These are phyloP conservation scores for Plasmodium reichenowi DNA, from an alignment of 169 alveolate genomes.

Conservation along the genomic window DNA sequence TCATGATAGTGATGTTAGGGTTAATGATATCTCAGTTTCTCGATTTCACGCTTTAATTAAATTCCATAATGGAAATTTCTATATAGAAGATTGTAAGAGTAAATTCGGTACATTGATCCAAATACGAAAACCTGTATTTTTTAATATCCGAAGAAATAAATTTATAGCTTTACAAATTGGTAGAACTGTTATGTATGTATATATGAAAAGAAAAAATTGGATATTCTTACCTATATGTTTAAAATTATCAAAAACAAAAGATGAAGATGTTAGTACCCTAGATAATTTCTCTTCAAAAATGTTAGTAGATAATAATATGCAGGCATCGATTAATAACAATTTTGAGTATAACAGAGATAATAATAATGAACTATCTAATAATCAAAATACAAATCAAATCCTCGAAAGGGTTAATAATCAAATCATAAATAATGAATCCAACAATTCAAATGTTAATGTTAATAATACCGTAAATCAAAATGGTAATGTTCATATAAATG, in stretches of 20 bases:
- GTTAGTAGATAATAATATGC: conserved; percentile 55
- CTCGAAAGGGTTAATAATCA: not conserved
- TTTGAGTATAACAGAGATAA: conserved; percentile 32
- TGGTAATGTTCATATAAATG: not conserved
- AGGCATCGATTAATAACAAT: conserved; percentile 11
- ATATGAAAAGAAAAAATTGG: conserved; percentile 74
- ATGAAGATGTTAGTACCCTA: conserved; percentile 66
- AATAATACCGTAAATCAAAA: not conserved
- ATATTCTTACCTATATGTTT: conserved; percentile 48
- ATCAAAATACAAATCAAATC: conserved; percentile 6
- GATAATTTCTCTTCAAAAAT: conserved; percentile 60
- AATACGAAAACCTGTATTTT: conserved; percentile 73
- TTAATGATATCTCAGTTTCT: conserved; percentile 96
- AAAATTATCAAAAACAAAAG: conserved; percentile 62
- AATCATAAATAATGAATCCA: not conserved
- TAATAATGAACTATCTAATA: conserved; percentile 1
- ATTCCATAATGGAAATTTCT: conserved; percentile 90
- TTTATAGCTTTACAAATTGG: conserved; percentile 82
- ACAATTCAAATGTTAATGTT: not conserved
- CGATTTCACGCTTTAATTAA: conserved; percentile 93
- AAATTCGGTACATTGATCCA: conserved; percentile 96
- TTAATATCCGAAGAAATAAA: conserved; percentile 56
- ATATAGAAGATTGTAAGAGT: conserved; percentile 93
- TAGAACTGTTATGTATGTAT: conserved; percentile 81
- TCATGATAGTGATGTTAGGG: conserved; percentile 93